Evolutionary conservation across 148 eudicot species (phyloP).

Genomic region (Euryodendron excelsum): DNA sequence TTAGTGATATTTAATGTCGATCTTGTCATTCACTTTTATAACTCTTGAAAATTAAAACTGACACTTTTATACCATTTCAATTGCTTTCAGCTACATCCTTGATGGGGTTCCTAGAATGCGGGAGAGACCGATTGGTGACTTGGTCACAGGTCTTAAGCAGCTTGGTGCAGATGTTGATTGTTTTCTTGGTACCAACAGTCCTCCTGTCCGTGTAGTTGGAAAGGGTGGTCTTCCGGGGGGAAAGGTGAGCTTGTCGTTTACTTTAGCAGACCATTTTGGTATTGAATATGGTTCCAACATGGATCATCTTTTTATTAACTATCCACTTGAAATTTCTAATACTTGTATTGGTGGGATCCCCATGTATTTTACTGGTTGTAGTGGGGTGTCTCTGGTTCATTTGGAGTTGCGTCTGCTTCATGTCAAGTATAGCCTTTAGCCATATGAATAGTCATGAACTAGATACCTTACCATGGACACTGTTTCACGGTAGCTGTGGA

Average conservation of each 20-base stretch:
- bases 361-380: neutral
- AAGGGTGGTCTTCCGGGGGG: constrained; percentile 99
- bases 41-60: neutral
- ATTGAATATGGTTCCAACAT: neutral
- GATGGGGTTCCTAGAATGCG: constrained; percentile 99
- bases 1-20: neutral
- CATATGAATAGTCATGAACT: neutral
- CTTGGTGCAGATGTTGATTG: constrained; percentile 97
- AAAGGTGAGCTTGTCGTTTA: constrained; percentile 46
- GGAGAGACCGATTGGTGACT: constrained; percentile 96
- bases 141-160: constrained; percentile 91
- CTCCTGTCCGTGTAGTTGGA: constrained; percentile 86
- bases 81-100: constrained; percentile 65
- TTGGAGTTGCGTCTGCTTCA: neutral
- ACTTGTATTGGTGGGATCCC: neutral
- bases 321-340: neutral
- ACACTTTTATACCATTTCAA: neutral
- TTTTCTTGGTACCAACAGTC: constrained; percentile 84
- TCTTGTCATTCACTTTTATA: too few species aligned
- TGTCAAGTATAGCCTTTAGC: neutral
- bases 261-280: neutral
- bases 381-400: neutral
- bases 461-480: too few species aligned
- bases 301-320: neutral
- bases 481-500: too few species aligned